These are phyloP conservation scores for Colletotrichum sp. DNA, from an alignment of 2,329 filamentous ascomycete genomes.

Conservation along the genomic window DNA sequence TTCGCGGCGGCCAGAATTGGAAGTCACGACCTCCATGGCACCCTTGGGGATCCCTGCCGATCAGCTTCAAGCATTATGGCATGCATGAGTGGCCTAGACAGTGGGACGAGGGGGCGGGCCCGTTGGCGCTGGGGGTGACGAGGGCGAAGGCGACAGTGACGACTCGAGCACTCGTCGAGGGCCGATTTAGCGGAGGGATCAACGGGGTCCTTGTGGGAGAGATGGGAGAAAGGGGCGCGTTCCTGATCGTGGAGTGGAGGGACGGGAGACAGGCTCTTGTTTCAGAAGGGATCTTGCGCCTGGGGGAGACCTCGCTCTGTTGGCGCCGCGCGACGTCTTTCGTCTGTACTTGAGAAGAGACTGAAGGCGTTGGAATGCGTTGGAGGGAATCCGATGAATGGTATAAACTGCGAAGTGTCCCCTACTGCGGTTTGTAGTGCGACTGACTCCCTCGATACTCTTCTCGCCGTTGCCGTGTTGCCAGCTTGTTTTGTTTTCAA, in stretches of 20 bases:
- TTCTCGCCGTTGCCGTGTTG: neutral
- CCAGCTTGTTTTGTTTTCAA: neutral
- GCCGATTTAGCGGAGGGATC: slow-evolving; percentile 3
- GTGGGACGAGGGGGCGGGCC: slow-evolving; percentile 13
- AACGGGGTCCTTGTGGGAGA: slow-evolving; percentile 3
- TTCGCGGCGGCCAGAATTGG: slow-evolving; percentile 2
- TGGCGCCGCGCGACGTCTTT: slow-evolving; percentile 12
- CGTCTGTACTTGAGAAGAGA: slow-evolving; percentile 8
- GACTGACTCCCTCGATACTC: neutral
- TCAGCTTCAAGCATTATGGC: slow-evolving; percentile 18
- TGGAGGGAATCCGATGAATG: neutral
- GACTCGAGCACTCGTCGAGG: neutral
- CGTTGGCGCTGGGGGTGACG: neutral
- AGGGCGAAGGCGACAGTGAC: neutral
- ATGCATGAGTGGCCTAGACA: slow-evolving; percentile 19
- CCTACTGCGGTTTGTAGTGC: neutral
- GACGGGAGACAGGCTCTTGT: slow-evolving; percentile 19
- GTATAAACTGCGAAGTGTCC: neutral
- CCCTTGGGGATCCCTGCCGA: slow-evolving; percentile 18
- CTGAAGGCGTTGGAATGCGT: neutral
- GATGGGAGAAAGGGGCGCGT: neutral
- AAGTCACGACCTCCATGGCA: neutral
- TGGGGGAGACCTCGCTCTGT: slow-evolving; percentile 12
- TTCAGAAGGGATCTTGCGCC: slow-evolving; percentile 15
- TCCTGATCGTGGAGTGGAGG: slow-evolving; percentile 16